Conservation (phyloP, 257 asterid genomes). For the Euphrasia confusa region DNA sequence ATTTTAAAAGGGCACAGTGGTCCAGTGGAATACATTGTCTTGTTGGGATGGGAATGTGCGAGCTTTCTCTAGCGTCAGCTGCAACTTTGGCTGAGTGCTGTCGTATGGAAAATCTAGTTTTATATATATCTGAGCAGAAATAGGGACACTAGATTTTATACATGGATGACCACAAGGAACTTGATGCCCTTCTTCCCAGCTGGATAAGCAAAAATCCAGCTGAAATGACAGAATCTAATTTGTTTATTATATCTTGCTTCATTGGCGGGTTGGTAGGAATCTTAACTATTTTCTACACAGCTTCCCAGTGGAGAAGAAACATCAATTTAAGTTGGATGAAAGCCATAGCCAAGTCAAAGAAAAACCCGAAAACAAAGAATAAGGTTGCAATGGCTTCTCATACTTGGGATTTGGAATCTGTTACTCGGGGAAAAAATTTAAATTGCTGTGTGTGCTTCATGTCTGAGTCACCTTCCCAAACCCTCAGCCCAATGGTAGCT, state of each 20-base stretch:
- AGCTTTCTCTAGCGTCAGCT: constrained; percentile 15
- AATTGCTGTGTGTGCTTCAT: constrained; percentile 88
- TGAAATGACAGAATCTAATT: constrained; percentile 68
- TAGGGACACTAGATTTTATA: constrained; percentile 29
- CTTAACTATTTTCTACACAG: constrained; percentile 71
- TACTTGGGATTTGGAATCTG: constrained; percentile 77
- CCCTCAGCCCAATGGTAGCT: constrained; percentile 61
- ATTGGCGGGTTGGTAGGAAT: constrained; percentile 75
- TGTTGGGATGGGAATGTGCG: constrained; percentile 20
- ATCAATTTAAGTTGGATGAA: constrained; percentile 86
- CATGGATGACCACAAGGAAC: constrained; percentile 78
- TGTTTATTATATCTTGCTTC: constrained; percentile 67
- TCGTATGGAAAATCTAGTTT: constrained; percentile 21
- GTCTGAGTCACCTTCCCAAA: constrained; percentile 74
- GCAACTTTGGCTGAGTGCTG: constrained; percentile 19
- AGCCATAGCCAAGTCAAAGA: constrained; percentile 95
- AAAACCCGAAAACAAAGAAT: constrained; percentile 71
- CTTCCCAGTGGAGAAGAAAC: constrained; percentile 94
- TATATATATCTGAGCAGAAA: constrained; percentile 26
- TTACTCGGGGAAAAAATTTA: constrained; percentile 72
- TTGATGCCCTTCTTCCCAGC: constrained; percentile 56
- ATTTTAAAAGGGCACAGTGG: constrained; percentile 14
- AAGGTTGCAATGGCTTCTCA: constrained; percentile 71
- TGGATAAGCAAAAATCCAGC: constrained; percentile 66
- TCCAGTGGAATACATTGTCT: constrained; percentile 14